Percentiles rank a stretch among this genome's conserved stretches.
These are phyloP conservation scores for Lagerstroemia speciosa DNA, from an alignment of 345 rosid genomes.

Conservation along the genomic window DNA sequence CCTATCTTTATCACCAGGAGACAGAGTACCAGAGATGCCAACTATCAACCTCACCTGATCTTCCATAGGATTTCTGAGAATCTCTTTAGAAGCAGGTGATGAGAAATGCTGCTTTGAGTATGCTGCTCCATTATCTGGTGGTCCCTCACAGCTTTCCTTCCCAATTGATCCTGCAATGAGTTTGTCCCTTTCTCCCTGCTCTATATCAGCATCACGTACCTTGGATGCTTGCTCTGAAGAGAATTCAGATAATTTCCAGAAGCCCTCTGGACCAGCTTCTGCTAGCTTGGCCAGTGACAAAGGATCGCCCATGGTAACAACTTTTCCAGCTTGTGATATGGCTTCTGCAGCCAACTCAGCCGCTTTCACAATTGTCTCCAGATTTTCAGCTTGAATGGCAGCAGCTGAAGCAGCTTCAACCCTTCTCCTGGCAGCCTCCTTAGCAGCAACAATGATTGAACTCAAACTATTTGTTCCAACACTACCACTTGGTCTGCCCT, in stretches of 20 bases:
- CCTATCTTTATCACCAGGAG: constrained; percentile 26
- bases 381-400: constrained; percentile 84
- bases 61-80: constrained; percentile 26
- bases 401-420: constrained; percentile 94
- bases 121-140: constrained; percentile 28
- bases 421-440: constrained; percentile 77
- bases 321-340: constrained; percentile 87
- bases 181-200: constrained; percentile 11
- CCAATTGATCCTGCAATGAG: constrained; percentile 15
- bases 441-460: constrained; percentile 62
- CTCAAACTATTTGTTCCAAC: constrained; percentile 41
- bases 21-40: constrained; percentile 30
- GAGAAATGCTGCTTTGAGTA: constrained; percentile 25
- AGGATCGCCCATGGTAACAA: constrained; percentile 79
- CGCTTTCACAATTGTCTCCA: constrained; percentile 86
- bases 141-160: constrained; percentile 16
- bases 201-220: constrained; percentile 19
- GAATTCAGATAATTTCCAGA: constrained; percentile 49
- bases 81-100: constrained; percentile 25
- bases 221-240: constrained; percentile 27
- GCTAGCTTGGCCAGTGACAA: constrained; percentile 48
- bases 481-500: constrained; percentile 26
- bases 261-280: constrained; percentile 67
- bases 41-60: constrained; percentile 33
- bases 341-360: constrained; percentile 96